phyloP scores from a whole-genome alignment of 2,329 filamentous ascomycete genomes.

The Neofusicoccum sp. region DNA sequence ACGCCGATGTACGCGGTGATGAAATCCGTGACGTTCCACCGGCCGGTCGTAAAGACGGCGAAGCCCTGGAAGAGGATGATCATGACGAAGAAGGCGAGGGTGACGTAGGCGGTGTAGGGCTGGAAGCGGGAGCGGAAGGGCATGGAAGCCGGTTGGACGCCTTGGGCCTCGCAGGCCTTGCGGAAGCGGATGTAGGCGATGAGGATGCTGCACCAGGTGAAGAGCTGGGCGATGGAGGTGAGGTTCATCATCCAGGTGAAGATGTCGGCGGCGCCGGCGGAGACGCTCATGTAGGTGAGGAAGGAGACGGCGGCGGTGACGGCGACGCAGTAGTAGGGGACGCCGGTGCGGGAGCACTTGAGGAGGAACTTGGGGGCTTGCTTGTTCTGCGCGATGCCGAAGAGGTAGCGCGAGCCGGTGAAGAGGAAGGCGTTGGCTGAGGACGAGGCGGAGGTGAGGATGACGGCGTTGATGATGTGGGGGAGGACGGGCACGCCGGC shows the following conservation, averaged over 20 bases:
- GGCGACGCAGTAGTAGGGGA: constrained; percentile 44
- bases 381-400: constrained; percentile 51
- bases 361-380: constrained; percentile 57
- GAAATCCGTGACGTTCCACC: constrained; percentile 38
- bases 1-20: constrained; percentile 55
- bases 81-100: constrained; percentile 61
- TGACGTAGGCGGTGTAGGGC: constrained; percentile 60
- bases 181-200: constrained; percentile 34
- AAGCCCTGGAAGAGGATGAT: constrained; percentile 67
- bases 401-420: constrained; percentile 56
- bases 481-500: constrained; percentile 70
- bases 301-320: constrained; percentile 54
- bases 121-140: constrained; percentile 53
- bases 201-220: constrained; percentile 34
- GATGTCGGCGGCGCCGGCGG: constrained; percentile 30
- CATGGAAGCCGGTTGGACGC: constrained; percentile 35
- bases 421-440: constrained; percentile 68
- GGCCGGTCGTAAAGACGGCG: constrained; percentile 9
- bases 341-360: constrained; percentile 49
- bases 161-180: constrained; percentile 30
- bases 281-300: constrained; percentile 58
- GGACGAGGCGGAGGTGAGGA: constrained; percentile 72
- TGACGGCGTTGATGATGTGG: constrained; percentile 74
- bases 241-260: constrained; percentile 38
- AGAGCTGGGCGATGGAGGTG: constrained; percentile 33